A percentile compares a stretch with the other conserved stretches of the same genome.
Evolutionary conservation across 106 monocot genomes (phyloP).

Genomic region (Ottelia alismoides): DNA sequence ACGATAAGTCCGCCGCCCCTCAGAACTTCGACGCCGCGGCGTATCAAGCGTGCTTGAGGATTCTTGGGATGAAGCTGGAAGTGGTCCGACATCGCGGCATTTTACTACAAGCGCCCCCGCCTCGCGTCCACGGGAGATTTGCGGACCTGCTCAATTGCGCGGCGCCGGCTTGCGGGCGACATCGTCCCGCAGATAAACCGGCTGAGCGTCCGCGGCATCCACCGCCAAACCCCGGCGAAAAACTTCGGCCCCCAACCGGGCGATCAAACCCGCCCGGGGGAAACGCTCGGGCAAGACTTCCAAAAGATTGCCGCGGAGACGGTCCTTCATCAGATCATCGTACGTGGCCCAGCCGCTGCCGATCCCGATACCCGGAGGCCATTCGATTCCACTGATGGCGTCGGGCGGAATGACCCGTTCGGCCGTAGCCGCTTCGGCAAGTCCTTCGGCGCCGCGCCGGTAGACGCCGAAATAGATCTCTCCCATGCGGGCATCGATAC

Average conservation of each 20-base stretch:
- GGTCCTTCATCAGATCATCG: background rate
- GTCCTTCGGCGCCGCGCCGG: background rate
- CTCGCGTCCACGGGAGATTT: no score
- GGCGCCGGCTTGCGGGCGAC: background rate
- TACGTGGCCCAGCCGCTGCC: background rate
- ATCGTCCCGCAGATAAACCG: background rate
- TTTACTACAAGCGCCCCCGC: no score
- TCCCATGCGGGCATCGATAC: background rate
- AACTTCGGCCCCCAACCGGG: background rate
- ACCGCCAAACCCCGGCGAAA: background rate
- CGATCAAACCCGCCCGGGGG: background rate
- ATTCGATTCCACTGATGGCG: background rate
- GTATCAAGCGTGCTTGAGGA: background rate
- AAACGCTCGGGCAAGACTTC: background rate
- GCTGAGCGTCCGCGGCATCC: background rate
- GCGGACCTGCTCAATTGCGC: no score
- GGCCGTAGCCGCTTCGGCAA: background rate
- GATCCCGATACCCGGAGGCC: background rate
- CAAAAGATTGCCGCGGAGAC: background rate
- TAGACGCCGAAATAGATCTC: background rate
- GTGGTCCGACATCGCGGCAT: background rate
- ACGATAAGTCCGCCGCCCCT: background rate
- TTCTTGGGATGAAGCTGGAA: background rate
- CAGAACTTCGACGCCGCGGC: background rate
- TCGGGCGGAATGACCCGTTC: background rate